phyloP scores from a whole-genome alignment of 345 rosid species.

The Gossypium mustelinum region DNA sequence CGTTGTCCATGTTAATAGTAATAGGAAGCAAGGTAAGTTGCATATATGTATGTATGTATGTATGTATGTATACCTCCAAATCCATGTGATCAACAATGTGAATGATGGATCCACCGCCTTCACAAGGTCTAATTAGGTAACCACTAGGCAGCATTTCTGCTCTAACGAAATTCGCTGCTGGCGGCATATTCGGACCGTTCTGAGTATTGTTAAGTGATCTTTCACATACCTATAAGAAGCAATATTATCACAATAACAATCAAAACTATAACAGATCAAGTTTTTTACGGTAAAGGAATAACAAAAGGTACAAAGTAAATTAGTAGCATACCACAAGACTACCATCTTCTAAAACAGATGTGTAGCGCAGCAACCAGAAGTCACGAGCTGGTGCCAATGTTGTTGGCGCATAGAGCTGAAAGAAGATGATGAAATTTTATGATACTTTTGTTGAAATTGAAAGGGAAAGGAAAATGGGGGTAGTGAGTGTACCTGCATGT shows the following conservation, averaged over 20 bases:
- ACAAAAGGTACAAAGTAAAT: background rate
- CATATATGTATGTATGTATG: background rate
- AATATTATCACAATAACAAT: background rate
- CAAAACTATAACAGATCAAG: background rate
- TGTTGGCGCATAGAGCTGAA: conserved; percentile 90
- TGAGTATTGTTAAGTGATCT: conserved; percentile 87
- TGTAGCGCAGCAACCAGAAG: conserved; percentile 97
- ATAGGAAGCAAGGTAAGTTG: conserved; percentile 18
- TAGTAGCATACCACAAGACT: conserved; percentile 76
- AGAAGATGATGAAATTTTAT: background rate
- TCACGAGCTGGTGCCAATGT: conserved; percentile 97
- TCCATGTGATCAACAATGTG: conserved; percentile 94
- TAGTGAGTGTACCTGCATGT: conserved; percentile 72
- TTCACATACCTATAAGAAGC: conserved; percentile 62
- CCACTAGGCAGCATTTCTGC: conserved; percentile 96
- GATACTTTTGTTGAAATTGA: background rate
- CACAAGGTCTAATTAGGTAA: conserved; percentile 90
- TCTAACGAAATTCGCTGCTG: conserved; percentile 83
- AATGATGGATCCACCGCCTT: conserved; percentile 96
- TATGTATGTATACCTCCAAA: conserved; percentile 53
- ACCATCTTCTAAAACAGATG: conserved; percentile 93
- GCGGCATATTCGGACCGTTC: conserved; percentile 94
- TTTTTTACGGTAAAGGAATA: conserved; percentile 6
- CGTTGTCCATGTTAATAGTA: background rate
- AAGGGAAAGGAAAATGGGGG: background rate